phyloP scores from a whole-genome alignment of 1,284 basidiomycete genomes.

The Vanrija pseudolonga region DNA sequence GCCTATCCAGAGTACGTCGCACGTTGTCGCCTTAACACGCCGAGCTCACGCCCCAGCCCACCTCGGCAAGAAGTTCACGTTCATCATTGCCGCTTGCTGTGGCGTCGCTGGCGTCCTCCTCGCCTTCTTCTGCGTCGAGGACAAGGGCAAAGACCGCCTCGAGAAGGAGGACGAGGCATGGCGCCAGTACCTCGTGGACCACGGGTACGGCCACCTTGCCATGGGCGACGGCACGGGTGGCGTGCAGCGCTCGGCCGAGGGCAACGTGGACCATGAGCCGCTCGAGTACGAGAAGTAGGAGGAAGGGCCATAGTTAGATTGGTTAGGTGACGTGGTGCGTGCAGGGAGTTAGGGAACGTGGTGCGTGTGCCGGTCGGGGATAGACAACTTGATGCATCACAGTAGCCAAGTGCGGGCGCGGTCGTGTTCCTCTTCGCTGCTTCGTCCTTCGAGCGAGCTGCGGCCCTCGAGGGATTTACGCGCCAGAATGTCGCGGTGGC shows the following conservation, averaged over 20 bases:
- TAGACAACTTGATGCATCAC: no score
- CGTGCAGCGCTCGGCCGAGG: background rate
- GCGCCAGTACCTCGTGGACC: slow-evolving; percentile 42
- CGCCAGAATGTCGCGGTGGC: no score
- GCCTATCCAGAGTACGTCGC: slow-evolving; percentile 58
- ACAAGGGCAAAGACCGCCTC: slow-evolving; percentile 44
- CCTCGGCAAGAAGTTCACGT: slow-evolving; percentile 37
- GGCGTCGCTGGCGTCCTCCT: slow-evolving; percentile 39
- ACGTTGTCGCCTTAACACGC: background rate
- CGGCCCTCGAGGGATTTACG: no score
- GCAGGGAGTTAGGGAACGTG: no score
- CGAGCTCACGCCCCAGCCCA: slow-evolving; percentile 8
- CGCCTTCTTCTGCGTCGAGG: slow-evolving; percentile 46
- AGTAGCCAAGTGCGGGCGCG: no score
- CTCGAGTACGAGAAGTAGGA: slow-evolving; percentile 5
- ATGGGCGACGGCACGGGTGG: slow-evolving; percentile 43
- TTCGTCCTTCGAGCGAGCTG: no score
- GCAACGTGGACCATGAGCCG: background rate
- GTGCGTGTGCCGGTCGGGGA: no score
- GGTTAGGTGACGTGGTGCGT: no score
- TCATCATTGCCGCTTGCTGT: slow-evolving; percentile 38
- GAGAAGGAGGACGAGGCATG: slow-evolving; percentile 46
- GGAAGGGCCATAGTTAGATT: no score
- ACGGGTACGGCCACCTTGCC: slow-evolving; percentile 25
- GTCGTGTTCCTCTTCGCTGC: no score